Evolutionary conservation across 768 basidiomycete genomes (phyloP).

Genomic region (Trametes cinnabarina): DNA sequence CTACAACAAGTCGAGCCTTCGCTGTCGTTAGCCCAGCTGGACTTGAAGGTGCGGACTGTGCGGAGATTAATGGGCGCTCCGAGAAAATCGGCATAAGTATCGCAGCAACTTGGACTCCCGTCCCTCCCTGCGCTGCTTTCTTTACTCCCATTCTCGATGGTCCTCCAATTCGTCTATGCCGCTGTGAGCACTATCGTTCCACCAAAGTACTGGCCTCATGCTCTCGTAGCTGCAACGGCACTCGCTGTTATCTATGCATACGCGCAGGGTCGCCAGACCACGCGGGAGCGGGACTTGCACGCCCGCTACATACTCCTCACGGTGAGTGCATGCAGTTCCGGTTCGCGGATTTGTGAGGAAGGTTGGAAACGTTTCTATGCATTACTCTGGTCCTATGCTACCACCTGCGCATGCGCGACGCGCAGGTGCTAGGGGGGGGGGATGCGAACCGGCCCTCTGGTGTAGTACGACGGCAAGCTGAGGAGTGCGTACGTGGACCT

Average conservation of each 20-base stretch:
- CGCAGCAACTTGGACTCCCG: neutral
- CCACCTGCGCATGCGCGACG: too few species aligned
- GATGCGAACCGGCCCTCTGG: too few species aligned
- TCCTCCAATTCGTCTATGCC: conserved; percentile 47
- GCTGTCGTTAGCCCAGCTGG: too few species aligned
- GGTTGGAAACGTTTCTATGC: too few species aligned
- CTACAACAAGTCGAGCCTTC: too few species aligned
- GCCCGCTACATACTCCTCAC: conserved; percentile 69
- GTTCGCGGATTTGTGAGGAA: neutral
- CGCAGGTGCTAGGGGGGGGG: too few species aligned
- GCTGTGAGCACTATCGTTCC: conserved; percentile 47
- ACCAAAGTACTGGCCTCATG: conserved; percentile 56
- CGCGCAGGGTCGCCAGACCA: conserved; percentile 68
- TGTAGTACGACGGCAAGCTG: too few species aligned
- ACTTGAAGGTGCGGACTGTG: neutral
- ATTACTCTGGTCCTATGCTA: neutral
- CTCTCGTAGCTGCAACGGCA: conserved; percentile 40
- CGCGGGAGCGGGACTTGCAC: conserved; percentile 73
- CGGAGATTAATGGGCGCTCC: neutral
- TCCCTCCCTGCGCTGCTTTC: neutral
- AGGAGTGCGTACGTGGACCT: too few species aligned
- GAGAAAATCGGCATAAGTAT: conserved; percentile 4
- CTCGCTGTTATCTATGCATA: conserved; percentile 54
- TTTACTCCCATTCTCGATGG: conserved; percentile 38
- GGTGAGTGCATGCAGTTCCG: conserved; percentile 34